Evolutionary conservation across 2,329 filamentous ascomycete genomes (phyloP).

Genomic region (Penicillium rolfsii): DNA sequence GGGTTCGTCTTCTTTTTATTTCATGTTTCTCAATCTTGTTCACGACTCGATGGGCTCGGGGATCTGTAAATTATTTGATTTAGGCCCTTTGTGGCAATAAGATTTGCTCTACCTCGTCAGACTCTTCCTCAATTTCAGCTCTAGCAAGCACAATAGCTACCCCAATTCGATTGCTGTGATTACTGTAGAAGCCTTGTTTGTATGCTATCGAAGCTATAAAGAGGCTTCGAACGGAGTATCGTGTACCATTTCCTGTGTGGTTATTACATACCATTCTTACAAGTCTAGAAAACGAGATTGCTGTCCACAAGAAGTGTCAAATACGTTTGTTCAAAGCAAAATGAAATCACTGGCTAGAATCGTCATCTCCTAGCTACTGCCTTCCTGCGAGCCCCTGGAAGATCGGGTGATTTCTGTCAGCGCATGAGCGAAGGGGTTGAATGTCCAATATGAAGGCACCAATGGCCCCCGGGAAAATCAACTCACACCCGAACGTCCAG

Average conservation of each 20-base stretch:
- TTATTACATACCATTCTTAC: too few species aligned
- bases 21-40: conserved; percentile 28
- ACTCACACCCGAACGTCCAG: conserved; percentile 26
- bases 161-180: too few species aligned
- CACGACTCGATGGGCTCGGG: conserved; percentile 41
- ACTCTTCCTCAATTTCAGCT: not conserved
- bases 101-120: conserved; percentile 26
- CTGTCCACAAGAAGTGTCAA: too few species aligned
- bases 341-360: not conserved
- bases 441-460: not conserved
- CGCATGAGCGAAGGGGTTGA: not conserved
- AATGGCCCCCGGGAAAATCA: not conserved
- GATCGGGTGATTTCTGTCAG: not conserved
- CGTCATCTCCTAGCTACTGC: not conserved
- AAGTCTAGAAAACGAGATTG: not conserved
- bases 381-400: not conserved
- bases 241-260: not conserved
- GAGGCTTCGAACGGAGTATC: not conserved
- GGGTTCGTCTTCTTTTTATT: conserved; percentile 34
- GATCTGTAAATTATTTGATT: conserved; percentile 47
- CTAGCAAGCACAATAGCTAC: too few species aligned
- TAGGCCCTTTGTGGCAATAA: conserved; percentile 35
- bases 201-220: not conserved
- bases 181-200: too few species aligned
- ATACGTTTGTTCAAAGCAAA: not conserved